Conservation (phyloP, 1,284 basidiomycete genomes). For the Ustilago bromivora region DNA sequence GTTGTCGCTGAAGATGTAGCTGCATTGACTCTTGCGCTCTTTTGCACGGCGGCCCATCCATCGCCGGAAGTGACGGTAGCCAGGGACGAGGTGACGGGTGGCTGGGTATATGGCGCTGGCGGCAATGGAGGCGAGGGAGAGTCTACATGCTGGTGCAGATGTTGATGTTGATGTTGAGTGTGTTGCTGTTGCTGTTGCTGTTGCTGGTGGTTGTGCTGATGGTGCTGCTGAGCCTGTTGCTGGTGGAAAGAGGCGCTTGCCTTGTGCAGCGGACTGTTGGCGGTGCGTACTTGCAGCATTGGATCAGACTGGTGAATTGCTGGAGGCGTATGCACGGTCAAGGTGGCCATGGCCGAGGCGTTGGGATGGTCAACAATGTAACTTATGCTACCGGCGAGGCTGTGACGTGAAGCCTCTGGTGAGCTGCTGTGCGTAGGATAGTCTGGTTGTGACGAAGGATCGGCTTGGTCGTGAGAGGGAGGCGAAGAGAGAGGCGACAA, state of each 20-base stretch:
- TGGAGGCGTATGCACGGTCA: slow-evolving; percentile 40
- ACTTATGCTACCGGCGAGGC: neutral
- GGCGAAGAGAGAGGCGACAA: slow-evolving; percentile 33
- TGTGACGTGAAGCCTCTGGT: slow-evolving; percentile 7
- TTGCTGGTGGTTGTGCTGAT: slow-evolving; percentile 10
- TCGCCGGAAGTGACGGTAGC: slow-evolving; percentile 38
- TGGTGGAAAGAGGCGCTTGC: slow-evolving; percentile 17
- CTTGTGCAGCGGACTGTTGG: slow-evolving; percentile 32
- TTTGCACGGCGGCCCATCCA: slow-evolving; percentile 45
- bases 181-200: neutral
- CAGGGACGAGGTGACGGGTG: slow-evolving; percentile 30
- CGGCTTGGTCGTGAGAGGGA: slow-evolving; percentile 20
- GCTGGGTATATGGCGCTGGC: slow-evolving; percentile 36
- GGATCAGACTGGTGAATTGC: slow-evolving; percentile 34
- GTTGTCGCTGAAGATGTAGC: neutral
- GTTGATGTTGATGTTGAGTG: slow-evolving; percentile 7
- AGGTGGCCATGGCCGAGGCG: slow-evolving; percentile 48
- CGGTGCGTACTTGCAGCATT: slow-evolving; percentile 37
- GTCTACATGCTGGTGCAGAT: slow-evolving; percentile 8
- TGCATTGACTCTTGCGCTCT: slow-evolving; percentile 11
- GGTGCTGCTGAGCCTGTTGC: slow-evolving; percentile 3
- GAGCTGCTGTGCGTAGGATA: slow-evolving; percentile 3
- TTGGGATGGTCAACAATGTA: slow-evolving; percentile 26
- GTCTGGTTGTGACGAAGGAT: slow-evolving; percentile 12
- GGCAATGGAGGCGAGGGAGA: slow-evolving; percentile 30